These are phyloP conservation scores for Ceratonia siliqua DNA, from an alignment of 306 rosid genomes.

Conservation along the genomic window DNA sequence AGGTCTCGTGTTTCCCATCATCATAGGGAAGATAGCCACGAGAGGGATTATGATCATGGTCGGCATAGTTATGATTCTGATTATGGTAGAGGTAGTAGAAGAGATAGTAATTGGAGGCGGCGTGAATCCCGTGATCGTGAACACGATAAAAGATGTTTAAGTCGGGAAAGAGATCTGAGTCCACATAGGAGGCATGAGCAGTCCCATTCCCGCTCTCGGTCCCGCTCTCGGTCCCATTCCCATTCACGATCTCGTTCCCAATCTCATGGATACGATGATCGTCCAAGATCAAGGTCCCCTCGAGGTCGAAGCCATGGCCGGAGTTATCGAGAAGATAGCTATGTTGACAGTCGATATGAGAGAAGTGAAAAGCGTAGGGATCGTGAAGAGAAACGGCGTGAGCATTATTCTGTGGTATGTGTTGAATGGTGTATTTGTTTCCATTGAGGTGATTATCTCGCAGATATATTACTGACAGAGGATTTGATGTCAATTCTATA, in stretches of 20 bases:
- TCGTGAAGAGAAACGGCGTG: slow-evolving; percentile 78
- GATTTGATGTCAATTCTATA: slow-evolving; percentile 33
- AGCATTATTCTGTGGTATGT: slow-evolving; percentile 75
- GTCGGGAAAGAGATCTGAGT: slow-evolving; percentile 78
- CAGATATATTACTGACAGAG: background rate
- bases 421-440: slow-evolving; percentile 10
- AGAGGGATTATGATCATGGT: slow-evolving; percentile 73
- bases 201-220: slow-evolving; percentile 57
- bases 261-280: slow-evolving; percentile 82
- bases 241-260: slow-evolving; percentile 60
- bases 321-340: slow-evolving; percentile 83
- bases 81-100: slow-evolving; percentile 75
- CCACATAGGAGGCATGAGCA: slow-evolving; percentile 68
- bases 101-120: slow-evolving; percentile 76
- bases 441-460: slow-evolving; percentile 24
- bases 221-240: slow-evolving; percentile 53
- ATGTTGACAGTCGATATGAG: slow-evolving; percentile 65
- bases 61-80: slow-evolving; percentile 91
- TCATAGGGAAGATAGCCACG: slow-evolving; percentile 84
- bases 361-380: slow-evolving; percentile 81
- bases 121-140: slow-evolving; percentile 80
- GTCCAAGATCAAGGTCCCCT: slow-evolving; percentile 85
- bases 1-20: slow-evolving; percentile 65
- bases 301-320: slow-evolving; percentile 80
- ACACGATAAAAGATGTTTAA: slow-evolving; percentile 64